Base-by-base conservation (phyloP, 2,329 filamentous ascomycete genomes). In the Ceratocystis eucalypticola region DNA sequence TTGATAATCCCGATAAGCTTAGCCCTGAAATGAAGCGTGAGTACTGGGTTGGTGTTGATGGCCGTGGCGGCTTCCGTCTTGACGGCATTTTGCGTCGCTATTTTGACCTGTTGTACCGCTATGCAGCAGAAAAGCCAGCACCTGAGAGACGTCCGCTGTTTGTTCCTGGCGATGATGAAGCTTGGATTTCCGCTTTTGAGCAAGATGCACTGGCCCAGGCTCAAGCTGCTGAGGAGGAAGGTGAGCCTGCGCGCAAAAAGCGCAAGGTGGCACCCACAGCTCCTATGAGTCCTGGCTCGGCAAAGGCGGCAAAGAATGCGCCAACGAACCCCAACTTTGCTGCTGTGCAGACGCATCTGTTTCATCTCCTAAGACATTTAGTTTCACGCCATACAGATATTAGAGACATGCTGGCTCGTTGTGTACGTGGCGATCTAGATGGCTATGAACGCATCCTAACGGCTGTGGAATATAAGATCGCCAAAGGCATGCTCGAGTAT, bases 1-100 rank as follows among this genome's bases (percentile, higher is more conserved):
- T 55, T 5, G 50, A 48, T 20, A 30, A 59, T 7, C 5, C 50
- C 33, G 61, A 55, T 8, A 85, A 87, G 15, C 76, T 79, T 41
- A 80, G 85, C 17, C 91, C 91, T 0, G 74, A 82, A 0, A 72
- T 78, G 0, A 88, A 86, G 0, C 81, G 88, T 68, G 91, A 95
- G 72, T 97, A 94, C 75, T 97, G 93, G 92, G 81, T 88, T 44
- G 90, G 89, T 0, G 80, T 78, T 64, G 84, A 92, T 72, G 89
- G 90, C 0, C 86, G 84, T 68, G 89, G 91, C 3, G 95, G 94
- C 1, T 97, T 89, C 76, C 82, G 94, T 67, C 84, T 96, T 69
- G 94, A 99, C 74, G 91, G 89, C 1, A 84, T 96, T 0, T 83
- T 94, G 71, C 80, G 94, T 68, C 83, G 93, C 44, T 99, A 99